These are phyloP conservation scores for Lumnitzera racemosa DNA, from an alignment of 345 rosid species.

Conservation along the genomic window DNA sequence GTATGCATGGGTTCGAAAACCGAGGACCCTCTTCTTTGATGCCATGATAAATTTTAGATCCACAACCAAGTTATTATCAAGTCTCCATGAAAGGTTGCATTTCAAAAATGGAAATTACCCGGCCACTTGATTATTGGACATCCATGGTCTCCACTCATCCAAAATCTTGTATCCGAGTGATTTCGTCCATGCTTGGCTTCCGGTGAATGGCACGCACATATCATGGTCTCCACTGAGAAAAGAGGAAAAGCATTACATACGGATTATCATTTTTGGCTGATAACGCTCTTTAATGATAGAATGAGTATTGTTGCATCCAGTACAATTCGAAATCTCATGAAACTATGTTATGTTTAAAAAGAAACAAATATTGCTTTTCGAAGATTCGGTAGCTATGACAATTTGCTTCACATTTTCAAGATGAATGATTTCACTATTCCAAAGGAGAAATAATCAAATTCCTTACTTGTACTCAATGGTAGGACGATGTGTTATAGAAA, in stretches of 20 bases:
- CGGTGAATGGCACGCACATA: constrained; percentile 55
- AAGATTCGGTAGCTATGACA: background rate
- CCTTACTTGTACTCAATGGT: no score
- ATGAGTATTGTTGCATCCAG: no score
- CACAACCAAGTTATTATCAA: no score
- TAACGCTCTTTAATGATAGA: no score
- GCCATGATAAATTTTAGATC: no score
- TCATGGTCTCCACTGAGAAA: constrained; percentile 46
- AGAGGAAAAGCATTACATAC: background rate
- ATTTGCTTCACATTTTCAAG: background rate
- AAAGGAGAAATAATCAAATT: background rate
- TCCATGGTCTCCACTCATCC: constrained; percentile 44
- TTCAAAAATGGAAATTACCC: constrained; percentile 17
- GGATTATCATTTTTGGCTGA: no score
- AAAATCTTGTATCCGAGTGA: constrained; percentile 30
- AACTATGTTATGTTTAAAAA: background rate
- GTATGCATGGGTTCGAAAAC: no score
- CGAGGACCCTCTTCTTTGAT: no score
- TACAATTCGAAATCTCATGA: no score
- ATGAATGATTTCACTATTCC: background rate
- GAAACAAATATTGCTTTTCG: background rate
- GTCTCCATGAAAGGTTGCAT: background rate
- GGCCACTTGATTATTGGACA: constrained; percentile 24
- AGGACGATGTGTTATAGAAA: no score
- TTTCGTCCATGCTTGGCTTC: constrained; percentile 49